phyloP scores from a whole-genome alignment of 179 eudicot genomes.

The Spergularia azorica region DNA sequence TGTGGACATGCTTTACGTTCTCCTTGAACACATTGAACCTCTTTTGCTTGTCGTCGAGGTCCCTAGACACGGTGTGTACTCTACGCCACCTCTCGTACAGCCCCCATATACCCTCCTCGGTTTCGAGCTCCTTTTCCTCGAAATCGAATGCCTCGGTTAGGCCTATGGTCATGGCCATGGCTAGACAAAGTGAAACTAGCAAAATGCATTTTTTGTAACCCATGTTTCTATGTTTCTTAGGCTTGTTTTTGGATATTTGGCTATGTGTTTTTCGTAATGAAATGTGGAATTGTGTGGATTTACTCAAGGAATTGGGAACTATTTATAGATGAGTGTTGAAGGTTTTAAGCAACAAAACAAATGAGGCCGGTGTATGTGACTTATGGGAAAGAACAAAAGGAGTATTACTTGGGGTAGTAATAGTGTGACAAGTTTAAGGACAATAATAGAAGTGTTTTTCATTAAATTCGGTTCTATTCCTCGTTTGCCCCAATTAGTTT shows the following conservation, averaged over 20 bases:
- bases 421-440: constrained; percentile 1
- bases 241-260: neutral
- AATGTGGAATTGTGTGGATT: neutral
- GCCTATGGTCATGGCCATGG: constrained; percentile 36
- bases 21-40: constrained; percentile 84
- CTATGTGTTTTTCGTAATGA: neutral
- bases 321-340: constrained; percentile 42
- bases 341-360: constrained; percentile 13
- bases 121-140: constrained; percentile 69
- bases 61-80: constrained; percentile 76
- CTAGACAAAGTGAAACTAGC: constrained; percentile 36
- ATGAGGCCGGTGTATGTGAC: constrained; percentile 34
- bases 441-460: neutral
- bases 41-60: constrained; percentile 65
- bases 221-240: constrained; percentile 30
- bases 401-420: neutral
- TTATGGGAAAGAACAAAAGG: constrained; percentile 42
- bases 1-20: constrained; percentile 63
- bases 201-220: constrained; percentile 40
- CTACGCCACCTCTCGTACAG: constrained; percentile 92
- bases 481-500: too few species aligned
- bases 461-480: too few species aligned
- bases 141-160: constrained; percentile 46
- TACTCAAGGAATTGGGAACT: constrained; percentile 3
- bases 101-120: constrained; percentile 72